Conservation (phyloP, 805 yeast species). For the Candida sphagnicola region DNA sequence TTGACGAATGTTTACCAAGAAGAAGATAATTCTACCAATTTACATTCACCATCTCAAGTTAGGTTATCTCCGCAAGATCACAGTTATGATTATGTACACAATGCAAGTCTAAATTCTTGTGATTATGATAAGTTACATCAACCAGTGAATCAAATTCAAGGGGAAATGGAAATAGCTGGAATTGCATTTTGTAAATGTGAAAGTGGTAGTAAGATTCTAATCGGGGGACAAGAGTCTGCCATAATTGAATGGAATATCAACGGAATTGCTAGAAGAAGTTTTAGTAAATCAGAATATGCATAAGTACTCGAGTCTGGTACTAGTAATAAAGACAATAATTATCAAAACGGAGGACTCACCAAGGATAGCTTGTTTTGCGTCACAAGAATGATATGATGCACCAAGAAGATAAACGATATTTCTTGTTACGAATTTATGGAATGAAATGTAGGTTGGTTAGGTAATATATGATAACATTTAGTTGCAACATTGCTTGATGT, state of each 20-base stretch:
- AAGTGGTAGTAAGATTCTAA: slow-evolving; percentile 23
- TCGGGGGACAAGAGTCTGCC: slow-evolving; percentile 42
- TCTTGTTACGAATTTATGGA: too few relatives aligned
- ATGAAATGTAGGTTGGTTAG: neutral
- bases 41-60: neutral
- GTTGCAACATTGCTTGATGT: too few relatives aligned
- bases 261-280: slow-evolving; percentile 33
- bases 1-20: slow-evolving; percentile 4
- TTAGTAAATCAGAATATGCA: slow-evolving; percentile 34
- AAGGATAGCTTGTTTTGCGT: too few relatives aligned
- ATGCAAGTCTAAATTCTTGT: neutral
- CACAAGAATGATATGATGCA: too few relatives aligned
- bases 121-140: slow-evolving; percentile 10
- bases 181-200: slow-evolving; percentile 28
- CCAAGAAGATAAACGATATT: too few relatives aligned
- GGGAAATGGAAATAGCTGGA: slow-evolving; percentile 43
- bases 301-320: too few relatives aligned
- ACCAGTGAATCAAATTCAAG: slow-evolving; percentile 30
- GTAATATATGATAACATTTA: neutral
- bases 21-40: neutral
- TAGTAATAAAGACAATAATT: neutral
- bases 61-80: neutral
- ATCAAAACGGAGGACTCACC: too few relatives aligned
- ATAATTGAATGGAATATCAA: slow-evolving; percentile 38
- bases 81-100: neutral